phyloP scores from a whole-genome alignment of 2,329 filamentous ascomycete species.

The Chaetomiaceae sp. region DNA sequence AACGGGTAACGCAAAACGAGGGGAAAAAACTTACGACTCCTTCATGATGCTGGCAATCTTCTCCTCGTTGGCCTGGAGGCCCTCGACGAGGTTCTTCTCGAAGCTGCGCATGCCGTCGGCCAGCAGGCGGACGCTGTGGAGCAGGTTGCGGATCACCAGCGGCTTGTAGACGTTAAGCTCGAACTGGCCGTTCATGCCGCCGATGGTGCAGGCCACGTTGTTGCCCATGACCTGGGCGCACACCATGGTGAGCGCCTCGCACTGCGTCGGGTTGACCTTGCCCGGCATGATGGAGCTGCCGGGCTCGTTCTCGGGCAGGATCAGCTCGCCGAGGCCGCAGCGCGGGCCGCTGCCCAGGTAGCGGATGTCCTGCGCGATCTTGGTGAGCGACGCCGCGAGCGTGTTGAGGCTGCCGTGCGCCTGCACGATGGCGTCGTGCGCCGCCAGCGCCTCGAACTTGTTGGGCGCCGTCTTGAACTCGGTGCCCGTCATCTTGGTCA shows the following conservation, averaged over 20 bases:
- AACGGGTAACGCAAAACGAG: neutral
- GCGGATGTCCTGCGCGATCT: constrained; percentile 96
- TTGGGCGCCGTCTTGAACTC: constrained; percentile 95
- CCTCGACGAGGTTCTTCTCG: constrained; percentile 84
- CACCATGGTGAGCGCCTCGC: constrained; percentile 95
- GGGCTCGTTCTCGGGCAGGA: constrained; percentile 95
- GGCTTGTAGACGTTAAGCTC: constrained; percentile 99
- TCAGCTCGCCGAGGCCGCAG: constrained; percentile 90
- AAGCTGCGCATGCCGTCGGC: constrained; percentile 93
- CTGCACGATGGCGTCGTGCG: constrained; percentile 93
- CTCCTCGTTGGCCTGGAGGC: constrained; percentile 88
- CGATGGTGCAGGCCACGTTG: constrained; percentile 86
- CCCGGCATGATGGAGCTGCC: constrained; percentile 98
- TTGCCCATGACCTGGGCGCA: constrained; percentile 98
- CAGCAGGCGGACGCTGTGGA: constrained; percentile 85
- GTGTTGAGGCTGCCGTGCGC: constrained; percentile 92
- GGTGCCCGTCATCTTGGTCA: constrained; percentile 86
- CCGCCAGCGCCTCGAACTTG: constrained; percentile 96
- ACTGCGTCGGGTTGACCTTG: constrained; percentile 99
- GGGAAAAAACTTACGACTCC: constrained; percentile 66
- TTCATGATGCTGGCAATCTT: constrained; percentile 86
- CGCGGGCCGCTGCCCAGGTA: constrained; percentile 95
- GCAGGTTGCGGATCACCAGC: constrained; percentile 86
- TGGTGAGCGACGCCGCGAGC: constrained; percentile 83
- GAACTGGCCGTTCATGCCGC: constrained; percentile 96